A percentile compares a stretch with the other conserved stretches of the same genome.
These are phyloP conservation scores for Xylaria sp. DNA, from an alignment of 2,329 filamentous ascomycete genomes.

Conservation along the genomic window DNA sequence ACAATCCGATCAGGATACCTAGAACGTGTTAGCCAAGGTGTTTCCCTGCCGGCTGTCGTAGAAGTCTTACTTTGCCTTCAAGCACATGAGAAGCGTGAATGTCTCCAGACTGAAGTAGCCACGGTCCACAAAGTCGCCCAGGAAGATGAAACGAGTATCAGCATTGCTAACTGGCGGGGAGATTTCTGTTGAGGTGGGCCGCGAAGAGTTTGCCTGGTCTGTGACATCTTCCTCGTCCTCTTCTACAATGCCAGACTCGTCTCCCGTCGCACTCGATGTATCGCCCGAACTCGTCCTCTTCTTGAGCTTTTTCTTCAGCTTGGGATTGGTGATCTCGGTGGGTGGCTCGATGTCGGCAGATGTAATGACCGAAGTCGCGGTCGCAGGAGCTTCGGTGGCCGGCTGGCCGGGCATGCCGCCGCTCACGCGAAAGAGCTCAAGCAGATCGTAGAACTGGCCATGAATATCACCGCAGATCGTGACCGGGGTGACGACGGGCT, in stretches of 20 bases:
- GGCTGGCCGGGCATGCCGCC: conserved; percentile 93
- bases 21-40: conserved; percentile 37
- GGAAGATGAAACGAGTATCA: conserved; percentile 61
- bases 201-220: conserved; percentile 40
- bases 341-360: conserved; percentile 93
- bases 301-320: conserved; percentile 82
- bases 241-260: conserved; percentile 51
- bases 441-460: conserved; percentile 96
- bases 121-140: conserved; percentile 94
- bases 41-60: conserved; percentile 2
- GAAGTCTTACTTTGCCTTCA: conserved; percentile 69
- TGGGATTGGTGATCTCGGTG: conserved; percentile 83
- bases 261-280: conserved; percentile 52
- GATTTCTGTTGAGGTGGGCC: conserved; percentile 34
- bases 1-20: conserved; percentile 96
- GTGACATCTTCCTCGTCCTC: conserved; percentile 50
- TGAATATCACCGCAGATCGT: conserved; percentile 98
- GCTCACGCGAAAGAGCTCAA: conserved; percentile 94
- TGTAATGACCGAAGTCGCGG: conserved; percentile 74
- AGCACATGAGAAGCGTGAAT: conserved; percentile 93
- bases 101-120: conserved; percentile 98
- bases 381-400: conserved; percentile 68
- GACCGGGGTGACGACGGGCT: conserved; percentile 94
- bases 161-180: conserved; percentile 37
- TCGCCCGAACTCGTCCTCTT: conserved; percentile 56